These are phyloP conservation scores for Cladosporium colombiae DNA, from an alignment of 2,329 filamentous ascomycete species.

Conservation along the genomic window DNA sequence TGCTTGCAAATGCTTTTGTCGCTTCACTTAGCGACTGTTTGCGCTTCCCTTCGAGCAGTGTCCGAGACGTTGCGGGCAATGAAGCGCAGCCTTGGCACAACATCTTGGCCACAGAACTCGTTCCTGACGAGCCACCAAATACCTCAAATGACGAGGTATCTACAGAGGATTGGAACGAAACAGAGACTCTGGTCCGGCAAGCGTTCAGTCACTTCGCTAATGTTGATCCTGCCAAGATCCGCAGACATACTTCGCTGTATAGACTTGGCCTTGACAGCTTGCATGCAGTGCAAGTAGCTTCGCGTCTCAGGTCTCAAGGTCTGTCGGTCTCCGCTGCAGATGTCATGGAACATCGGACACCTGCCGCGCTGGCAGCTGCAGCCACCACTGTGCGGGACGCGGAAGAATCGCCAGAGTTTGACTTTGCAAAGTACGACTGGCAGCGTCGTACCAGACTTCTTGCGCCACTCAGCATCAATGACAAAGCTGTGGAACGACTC, in stretches of 20 bases:
- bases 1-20: slow-evolving; percentile 34
- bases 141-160: neutral
- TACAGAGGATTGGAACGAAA: slow-evolving; percentile 50
- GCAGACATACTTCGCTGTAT: slow-evolving; percentile 71
- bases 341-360: slow-evolving; percentile 61
- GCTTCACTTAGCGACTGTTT: slow-evolving; percentile 31
- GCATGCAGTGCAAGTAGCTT: slow-evolving; percentile 75
- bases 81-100: neutral
- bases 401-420: slow-evolving; percentile 36
- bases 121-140: neutral
- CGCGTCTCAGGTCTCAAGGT: slow-evolving; percentile 62
- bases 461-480: slow-evolving; percentile 7
- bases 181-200: slow-evolving; percentile 56
- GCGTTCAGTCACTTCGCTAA: slow-evolving; percentile 62
- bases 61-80: slow-evolving; percentile 1
- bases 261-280: slow-evolving; percentile 91
- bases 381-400: neutral
- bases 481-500: slow-evolving; percentile 52
- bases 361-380: slow-evolving; percentile 27
- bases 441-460: slow-evolving; percentile 42
- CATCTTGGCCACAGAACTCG: neutral
- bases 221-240: slow-evolving; percentile 53
- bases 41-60: slow-evolving; percentile 32
- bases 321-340: slow-evolving; percentile 66
- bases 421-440: slow-evolving; percentile 56